phyloP scores from a whole-genome alignment of 176 grass and related monocot species.

The Aegilops bicornis region DNA sequence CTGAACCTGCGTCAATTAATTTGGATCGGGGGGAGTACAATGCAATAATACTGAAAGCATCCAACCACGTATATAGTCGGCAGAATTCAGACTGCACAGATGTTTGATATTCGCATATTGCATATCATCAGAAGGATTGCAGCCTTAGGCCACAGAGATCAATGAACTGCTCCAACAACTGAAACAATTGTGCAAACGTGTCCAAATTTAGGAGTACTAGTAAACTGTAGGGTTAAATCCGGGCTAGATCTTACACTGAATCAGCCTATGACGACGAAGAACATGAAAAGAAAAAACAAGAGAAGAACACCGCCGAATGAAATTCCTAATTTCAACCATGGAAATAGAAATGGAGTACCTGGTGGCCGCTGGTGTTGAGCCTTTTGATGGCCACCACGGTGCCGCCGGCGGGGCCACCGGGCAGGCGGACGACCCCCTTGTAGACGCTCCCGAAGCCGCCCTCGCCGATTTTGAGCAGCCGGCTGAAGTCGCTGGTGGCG shows the following conservation, averaged over 20 bases:
- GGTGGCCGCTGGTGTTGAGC: constrained; percentile 59
- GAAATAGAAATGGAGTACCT: constrained; percentile 40
- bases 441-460: constrained; percentile 81
- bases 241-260: not conserved
- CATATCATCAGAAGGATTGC: not conserved
- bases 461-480: constrained; percentile 74
- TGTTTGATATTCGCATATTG: not conserved
- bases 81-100: not conserved
- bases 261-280: not conserved
- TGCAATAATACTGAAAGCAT: not conserved
- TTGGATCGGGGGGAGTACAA: too few relatives aligned
- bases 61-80: not conserved
- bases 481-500: constrained; percentile 69
- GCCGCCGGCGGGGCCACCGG: constrained; percentile 42
- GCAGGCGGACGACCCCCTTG: constrained; percentile 56
- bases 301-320: not conserved
- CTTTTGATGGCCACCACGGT: constrained; percentile 57
- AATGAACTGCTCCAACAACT: not conserved
- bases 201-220: not conserved
- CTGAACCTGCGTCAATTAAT: too few relatives aligned
- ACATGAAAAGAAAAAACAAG: not conserved
- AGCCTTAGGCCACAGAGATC: not conserved
- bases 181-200: not conserved
- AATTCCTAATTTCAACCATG: not conserved
- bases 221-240: not conserved